phyloP scores from a whole-genome alignment of 768 basidiomycete species.

The Agrocybe pediades region DNA sequence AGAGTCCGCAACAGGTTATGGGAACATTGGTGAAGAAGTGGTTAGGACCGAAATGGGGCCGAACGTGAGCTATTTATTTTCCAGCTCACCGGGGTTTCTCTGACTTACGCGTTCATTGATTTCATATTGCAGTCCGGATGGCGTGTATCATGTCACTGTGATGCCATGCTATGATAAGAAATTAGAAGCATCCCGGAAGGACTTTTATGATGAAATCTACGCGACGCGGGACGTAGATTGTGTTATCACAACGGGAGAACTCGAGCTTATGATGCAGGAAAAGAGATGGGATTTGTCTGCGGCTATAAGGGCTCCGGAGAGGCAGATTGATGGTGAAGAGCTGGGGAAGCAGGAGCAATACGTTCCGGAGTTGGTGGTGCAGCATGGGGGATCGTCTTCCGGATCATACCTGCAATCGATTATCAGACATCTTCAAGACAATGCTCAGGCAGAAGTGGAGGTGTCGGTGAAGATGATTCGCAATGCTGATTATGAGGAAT shows the following conservation, averaged over 20 bases:
- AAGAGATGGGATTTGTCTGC: slow-evolving; percentile 75
- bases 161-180: slow-evolving; percentile 99
- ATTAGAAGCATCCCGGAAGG: slow-evolving; percentile 92
- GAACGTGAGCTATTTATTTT: slow-evolving; percentile 52
- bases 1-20: slow-evolving; percentile 95
- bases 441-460: slow-evolving; percentile 45
- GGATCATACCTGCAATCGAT: slow-evolving; percentile 90
- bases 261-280: slow-evolving; percentile 82
- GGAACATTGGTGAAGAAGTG: slow-evolving; percentile 91
- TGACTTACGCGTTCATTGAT: neutral
- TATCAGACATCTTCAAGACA: slow-evolving; percentile 51
- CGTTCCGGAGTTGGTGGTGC: slow-evolving; percentile 75
- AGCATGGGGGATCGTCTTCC: slow-evolving; percentile 84
- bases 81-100: slow-evolving; percentile 1
- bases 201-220: slow-evolving; percentile 85
- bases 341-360: slow-evolving; percentile 6
- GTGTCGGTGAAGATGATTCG: slow-evolving; percentile 63
- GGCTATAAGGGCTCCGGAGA: slow-evolving; percentile 42
- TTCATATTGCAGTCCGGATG: slow-evolving; percentile 60
- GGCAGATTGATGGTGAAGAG: slow-evolving; percentile 45
- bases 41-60: slow-evolving; percentile 69
- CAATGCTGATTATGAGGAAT: slow-evolving; percentile 79
- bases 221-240: slow-evolving; percentile 94
- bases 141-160: slow-evolving; percentile 94
- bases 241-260: slow-evolving; percentile 95